Conservation (phyloP, 805 yeast genomes). For the Wickerhamiella sergipiensis region DNA sequence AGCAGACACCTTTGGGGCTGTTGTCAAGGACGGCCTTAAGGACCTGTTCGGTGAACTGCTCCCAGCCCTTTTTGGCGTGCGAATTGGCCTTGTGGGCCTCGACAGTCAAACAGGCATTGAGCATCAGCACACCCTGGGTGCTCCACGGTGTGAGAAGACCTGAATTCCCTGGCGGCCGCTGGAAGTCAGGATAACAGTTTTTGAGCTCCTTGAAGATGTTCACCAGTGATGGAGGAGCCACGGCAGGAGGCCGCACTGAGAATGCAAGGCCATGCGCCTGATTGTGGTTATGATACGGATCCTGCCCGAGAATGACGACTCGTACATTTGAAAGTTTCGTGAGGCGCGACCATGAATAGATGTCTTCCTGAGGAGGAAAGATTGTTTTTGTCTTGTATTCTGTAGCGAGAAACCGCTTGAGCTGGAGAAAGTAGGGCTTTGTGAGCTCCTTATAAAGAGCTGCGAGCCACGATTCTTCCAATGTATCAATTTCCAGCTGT, state of each 20-base stretch:
- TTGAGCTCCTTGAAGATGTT: constrained; percentile 74
- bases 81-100: constrained; percentile 89
- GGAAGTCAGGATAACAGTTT: constrained; percentile 56
- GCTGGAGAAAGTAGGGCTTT: constrained; percentile 67
- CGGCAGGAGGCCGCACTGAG: constrained; percentile 72
- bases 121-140: constrained; percentile 66
- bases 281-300: constrained; percentile 83
- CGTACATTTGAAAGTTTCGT: constrained; percentile 65
- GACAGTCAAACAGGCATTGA: constrained; percentile 83
- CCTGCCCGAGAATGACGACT: constrained; percentile 84
- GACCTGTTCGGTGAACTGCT: constrained; percentile 64
- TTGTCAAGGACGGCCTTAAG: constrained; percentile 35
- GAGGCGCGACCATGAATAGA: constrained; percentile 83
- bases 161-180: constrained; percentile 35
- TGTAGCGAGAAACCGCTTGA: constrained; percentile 47
- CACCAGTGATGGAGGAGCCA: constrained; percentile 74
- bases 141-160: constrained; percentile 81
- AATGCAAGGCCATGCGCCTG: constrained; percentile 98
- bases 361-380: constrained; percentile 64
- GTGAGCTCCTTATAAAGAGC: constrained; percentile 56
- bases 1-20: constrained; percentile 42
- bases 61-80: constrained; percentile 89
- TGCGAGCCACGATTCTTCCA: constrained; percentile 71
- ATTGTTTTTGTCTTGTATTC: constrained; percentile 38
- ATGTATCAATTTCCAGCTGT: constrained; percentile 48